A percentile compares a stretch with the other conserved stretches of the same genome.
phyloP scores from a whole-genome alignment of 306 rosid species.

The Prunus mira region DNA sequence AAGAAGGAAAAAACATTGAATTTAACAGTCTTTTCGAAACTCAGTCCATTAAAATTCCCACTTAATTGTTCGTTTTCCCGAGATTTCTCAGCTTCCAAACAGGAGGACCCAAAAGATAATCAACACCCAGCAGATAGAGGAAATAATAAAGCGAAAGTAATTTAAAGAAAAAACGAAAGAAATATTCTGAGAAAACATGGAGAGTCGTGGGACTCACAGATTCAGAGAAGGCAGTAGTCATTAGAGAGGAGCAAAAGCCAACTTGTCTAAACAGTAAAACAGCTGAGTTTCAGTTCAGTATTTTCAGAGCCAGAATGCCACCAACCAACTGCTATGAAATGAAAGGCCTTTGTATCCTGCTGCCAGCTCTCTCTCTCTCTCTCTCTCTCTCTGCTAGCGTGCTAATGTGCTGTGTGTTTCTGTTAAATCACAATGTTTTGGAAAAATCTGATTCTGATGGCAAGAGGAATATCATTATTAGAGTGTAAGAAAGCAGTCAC shows the following conservation, averaged over 20 bases:
- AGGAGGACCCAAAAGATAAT: constrained; percentile 2
- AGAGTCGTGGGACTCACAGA: constrained; percentile 31
- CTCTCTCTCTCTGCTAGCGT: too few species aligned
- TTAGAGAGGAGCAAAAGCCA: constrained; percentile 27
- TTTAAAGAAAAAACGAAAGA: background rate
- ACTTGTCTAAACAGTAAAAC: background rate
- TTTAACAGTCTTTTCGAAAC: background rate
- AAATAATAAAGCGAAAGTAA: background rate
- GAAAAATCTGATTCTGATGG: background rate
- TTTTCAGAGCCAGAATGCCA: background rate
- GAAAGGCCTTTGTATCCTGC: background rate
- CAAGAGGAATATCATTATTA: constrained; percentile 1
- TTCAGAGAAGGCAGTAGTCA: constrained; percentile 27
- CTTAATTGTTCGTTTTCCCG: background rate
- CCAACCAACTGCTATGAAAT: background rate
- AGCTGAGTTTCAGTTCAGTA: background rate
- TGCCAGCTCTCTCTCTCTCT: too few species aligned
- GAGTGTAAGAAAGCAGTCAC: background rate
- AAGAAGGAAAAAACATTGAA: background rate
- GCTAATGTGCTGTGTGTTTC: too few species aligned
- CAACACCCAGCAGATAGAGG: background rate
- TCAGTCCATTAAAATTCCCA: background rate
- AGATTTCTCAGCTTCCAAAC: constrained; percentile 21
- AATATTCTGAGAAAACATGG: background rate
- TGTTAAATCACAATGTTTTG: background rate